Base-by-base conservation (phyloP, 441 rosid genomes). In the Dalechampia spathulata region DNA sequence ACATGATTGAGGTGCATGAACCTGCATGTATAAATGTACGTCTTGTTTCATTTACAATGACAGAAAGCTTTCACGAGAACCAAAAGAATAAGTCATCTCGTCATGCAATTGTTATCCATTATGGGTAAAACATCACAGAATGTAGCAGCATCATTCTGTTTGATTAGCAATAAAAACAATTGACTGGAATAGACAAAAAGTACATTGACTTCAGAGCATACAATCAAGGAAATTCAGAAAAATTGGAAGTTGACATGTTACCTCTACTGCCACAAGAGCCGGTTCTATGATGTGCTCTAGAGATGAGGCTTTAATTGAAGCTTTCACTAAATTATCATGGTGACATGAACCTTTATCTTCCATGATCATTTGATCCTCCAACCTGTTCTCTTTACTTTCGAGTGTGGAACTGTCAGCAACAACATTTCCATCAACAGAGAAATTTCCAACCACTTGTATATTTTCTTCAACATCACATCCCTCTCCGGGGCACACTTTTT, bases 261-360 rank as follows among this genome's bases (percentile, higher is more conserved):
- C 99, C 96, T 94, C 99, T 74, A 90, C 72, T 93, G 80, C 78
- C 59, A 90, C 97, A 76, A 94, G 96, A 61, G 96, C 78, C 15
- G 99, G 97, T 77, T 90, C 99, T 63, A 90, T 80, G 50, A 78
- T 85, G 59, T 74, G 73, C 73, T 90, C 98, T 43, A 98, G 92
- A 63, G 64, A 69, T 60, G 95, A 81, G 69, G 95, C 85, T 81
- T 78, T 83, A 57, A 80, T 76, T 32, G 75, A 45, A 27, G 56
- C 61, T 47, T 76, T 74, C 49, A 71, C 70, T 64, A 81, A 68
- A 68, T 72, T 75, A 58, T 76, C 22, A 32, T 32, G 21, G 43
- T 75, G 82, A 57, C 79, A 76, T 62, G 60, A 65, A 64, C 55
- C 61, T 28, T 75, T 56, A 77, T 59, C 68, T 69, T 79, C 90